These are phyloP conservation scores for Epichloe coenophiala DNA, from an alignment of 2,329 filamentous ascomycete genomes.

Conservation along the genomic window DNA sequence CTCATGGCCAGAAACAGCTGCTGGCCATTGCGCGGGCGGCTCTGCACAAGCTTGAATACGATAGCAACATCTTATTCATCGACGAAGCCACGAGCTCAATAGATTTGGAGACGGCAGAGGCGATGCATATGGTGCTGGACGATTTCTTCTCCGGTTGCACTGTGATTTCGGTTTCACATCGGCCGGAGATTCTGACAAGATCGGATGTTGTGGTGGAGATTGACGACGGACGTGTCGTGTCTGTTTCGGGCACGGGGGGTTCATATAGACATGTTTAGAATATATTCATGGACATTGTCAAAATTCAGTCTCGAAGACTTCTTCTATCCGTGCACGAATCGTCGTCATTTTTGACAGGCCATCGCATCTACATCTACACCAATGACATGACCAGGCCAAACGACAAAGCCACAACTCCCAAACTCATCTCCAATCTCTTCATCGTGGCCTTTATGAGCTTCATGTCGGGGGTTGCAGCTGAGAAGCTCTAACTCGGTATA, in stretches of 20 bases:
- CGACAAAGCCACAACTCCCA: no score
- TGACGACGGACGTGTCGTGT: not conserved
- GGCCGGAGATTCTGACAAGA: not conserved
- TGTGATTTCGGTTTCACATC: not conserved
- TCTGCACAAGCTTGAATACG: conserved; percentile 1
- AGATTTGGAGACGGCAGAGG: not conserved
- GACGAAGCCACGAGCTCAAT: not conserved
- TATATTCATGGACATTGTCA: no score
- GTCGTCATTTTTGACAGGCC: no score
- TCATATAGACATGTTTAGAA: no score
- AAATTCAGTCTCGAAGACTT: no score
- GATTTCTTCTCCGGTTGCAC: not conserved
- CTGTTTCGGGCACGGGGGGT: not conserved
- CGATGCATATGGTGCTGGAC: not conserved
- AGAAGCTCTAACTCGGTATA: no score
- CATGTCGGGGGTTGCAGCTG: no score
- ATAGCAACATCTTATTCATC: not conserved
- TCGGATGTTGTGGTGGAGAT: not conserved
- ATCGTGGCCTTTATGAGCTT: no score
- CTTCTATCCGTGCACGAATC: no score
- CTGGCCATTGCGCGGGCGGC: conserved; percentile 7
- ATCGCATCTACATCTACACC: no score
- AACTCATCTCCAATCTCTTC: no score
- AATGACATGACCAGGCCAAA: no score
- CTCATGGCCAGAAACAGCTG: conserved; percentile 9